Percentiles rank a stretch among this genome's conserved stretches.
Evolutionary conservation across 116 monocot species (phyloP).

Genomic region (Dioscorea cayenensis): DNA sequence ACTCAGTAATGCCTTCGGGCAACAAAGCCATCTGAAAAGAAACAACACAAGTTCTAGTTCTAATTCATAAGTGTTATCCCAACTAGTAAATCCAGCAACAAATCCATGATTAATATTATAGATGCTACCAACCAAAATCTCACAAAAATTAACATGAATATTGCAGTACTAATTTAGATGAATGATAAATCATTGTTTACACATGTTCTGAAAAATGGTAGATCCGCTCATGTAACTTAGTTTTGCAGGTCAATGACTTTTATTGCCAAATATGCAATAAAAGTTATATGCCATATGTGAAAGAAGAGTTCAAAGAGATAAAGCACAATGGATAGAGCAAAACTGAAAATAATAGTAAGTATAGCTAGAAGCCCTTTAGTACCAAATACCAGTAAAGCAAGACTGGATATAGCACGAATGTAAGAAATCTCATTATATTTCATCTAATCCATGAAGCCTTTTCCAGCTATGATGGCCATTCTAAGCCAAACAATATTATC

Average conservation of each 20-base stretch:
- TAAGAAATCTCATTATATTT: not conserved
- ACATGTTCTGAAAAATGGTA: not conserved
- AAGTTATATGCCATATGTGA: not conserved
- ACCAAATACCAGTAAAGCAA: no score
- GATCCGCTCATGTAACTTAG: not conserved
- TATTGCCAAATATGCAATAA: not conserved
- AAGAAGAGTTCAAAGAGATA: not conserved
- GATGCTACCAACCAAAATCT: not conserved
- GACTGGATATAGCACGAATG: no score
- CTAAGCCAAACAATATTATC: not conserved
- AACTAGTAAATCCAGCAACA: not conserved
- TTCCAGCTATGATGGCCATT: no score
- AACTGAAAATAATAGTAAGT: no score
- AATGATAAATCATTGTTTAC: not conserved
- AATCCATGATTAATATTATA: not conserved
- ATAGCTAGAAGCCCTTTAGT: no score
- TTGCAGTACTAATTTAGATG: not conserved
- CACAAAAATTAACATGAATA: not conserved
- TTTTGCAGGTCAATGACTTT: not conserved
- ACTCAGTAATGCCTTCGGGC: constrained; percentile 95
- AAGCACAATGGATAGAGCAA: no score
- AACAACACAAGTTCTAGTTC: not conserved
- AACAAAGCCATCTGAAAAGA: constrained; percentile 86
- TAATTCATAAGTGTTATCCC: not conserved
- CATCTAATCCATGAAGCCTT: not conserved